These are phyloP conservation scores for Exophiala spinifera DNA, from an alignment of 2,329 filamentous ascomycete species.

Conservation along the genomic window DNA sequence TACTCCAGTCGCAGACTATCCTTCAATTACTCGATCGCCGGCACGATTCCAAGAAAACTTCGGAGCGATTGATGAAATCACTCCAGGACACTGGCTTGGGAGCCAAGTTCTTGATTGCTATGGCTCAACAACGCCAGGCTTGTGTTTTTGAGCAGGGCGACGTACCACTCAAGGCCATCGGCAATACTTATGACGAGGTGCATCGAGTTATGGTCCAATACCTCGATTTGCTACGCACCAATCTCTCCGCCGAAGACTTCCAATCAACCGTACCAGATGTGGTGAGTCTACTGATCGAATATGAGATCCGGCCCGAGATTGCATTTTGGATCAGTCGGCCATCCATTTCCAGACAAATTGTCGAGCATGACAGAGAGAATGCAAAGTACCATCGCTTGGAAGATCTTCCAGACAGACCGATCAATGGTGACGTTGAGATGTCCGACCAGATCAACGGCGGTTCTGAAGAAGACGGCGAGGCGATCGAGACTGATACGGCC, in stretches of 20 bases:
- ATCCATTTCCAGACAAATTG: constrained; percentile 67
- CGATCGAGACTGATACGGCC: constrained; percentile 38
- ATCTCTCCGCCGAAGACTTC: constrained; percentile 72
- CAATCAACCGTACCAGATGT: constrained; percentile 74
- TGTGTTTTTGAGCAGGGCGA: constrained; percentile 74
- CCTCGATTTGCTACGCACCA: constrained; percentile 80
- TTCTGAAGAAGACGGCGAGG: constrained; percentile 33
- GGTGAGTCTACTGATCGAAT: constrained; percentile 69
- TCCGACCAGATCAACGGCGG: constrained; percentile 25
- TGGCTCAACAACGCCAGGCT: constrained; percentile 86
- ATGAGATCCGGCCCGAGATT: constrained; percentile 72
- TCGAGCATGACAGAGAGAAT: constrained; percentile 38
- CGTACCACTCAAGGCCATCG: constrained; percentile 83
- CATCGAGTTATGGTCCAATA: constrained; percentile 84
- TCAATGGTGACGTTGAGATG: constrained; percentile 33
- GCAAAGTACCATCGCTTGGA: constrained; percentile 32
- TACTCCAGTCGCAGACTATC: constrained; percentile 75
- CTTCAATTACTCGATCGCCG: constrained; percentile 77
- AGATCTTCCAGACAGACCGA: constrained; percentile 23
- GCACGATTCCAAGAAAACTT: constrained; percentile 69
- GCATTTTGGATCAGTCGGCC: constrained; percentile 81
- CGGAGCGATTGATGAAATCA: constrained; percentile 74
- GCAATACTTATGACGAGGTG: constrained; percentile 85
- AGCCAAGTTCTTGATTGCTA: constrained; percentile 78
- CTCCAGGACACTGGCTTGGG: constrained; percentile 75